Evolutionary conservation across 495 filamentous ascomycete genomes (phyloP).

Genomic region (Glarea lozoyensis): DNA sequence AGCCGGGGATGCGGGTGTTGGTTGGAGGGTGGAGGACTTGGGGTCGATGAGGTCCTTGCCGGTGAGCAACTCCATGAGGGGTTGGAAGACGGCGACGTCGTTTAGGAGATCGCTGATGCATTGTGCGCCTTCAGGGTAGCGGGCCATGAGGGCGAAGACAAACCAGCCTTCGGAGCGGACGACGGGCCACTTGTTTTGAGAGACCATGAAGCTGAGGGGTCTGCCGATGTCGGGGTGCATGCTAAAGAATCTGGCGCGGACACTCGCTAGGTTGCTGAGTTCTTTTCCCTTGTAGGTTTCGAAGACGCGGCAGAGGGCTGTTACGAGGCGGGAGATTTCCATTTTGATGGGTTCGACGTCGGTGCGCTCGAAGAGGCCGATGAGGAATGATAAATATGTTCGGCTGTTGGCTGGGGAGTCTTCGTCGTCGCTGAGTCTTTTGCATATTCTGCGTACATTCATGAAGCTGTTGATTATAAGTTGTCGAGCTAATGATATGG

Average conservation of each 20-base stretch:
- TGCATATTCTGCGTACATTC: constrained; percentile 45
- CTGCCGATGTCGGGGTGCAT: constrained; percentile 40
- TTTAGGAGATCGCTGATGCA: constrained; percentile 41
- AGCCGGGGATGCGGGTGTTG: not conserved
- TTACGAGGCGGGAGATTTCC: constrained; percentile 60
- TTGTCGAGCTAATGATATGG: constrained; percentile 57
- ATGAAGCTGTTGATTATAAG: constrained; percentile 48
- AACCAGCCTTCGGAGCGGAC: constrained; percentile 68
- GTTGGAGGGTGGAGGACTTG: constrained; percentile 5
- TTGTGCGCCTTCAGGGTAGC: constrained; percentile 35
- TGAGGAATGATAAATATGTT: constrained; percentile 52
- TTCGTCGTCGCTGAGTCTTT: constrained; percentile 28
- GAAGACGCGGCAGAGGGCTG: constrained; percentile 54
- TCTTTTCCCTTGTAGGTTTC: constrained; percentile 28
- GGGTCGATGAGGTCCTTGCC: constrained; percentile 19
- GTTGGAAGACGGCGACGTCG: constrained; percentile 33
- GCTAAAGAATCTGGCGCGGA: constrained; percentile 41
- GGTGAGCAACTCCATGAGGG: constrained; percentile 45
- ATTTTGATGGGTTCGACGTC: constrained; percentile 60
- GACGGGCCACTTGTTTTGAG: constrained; percentile 59
- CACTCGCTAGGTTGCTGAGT: constrained; percentile 14
- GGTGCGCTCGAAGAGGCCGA: constrained; percentile 47
- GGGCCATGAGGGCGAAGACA: constrained; percentile 62
- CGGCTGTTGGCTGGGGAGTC: constrained; percentile 30
- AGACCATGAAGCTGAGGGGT: constrained; percentile 52